Base-by-base conservation (phyloP, 2,329 filamentous ascomycete species). In the Pseudogymnoascus verrucosus region DNA sequence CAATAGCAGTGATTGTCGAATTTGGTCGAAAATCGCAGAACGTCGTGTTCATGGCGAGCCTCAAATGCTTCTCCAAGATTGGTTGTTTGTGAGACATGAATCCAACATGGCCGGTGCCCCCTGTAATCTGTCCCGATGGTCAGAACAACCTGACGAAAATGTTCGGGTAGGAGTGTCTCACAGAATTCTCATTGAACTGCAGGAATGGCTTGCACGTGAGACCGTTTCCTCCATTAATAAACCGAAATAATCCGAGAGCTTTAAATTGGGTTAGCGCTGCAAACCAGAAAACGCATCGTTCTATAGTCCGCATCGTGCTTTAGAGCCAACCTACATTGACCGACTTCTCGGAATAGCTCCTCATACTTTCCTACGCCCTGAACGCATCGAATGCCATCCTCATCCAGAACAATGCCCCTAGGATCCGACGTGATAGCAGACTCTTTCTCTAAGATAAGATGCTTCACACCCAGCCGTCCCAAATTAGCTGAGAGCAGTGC, bases 21-120 rank as follows among this genome's bases (percentile, higher is more conserved):
- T 44, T 23, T 6, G 10, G 5, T 23, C 40, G 12, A 14, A 44
- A 44, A 14, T 44, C 2, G 19, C 40, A 44, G 12, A 44, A 44
- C 0, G 16, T 44, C 19, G 23, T 6, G 40, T 44, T 44, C 40
- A 44, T 44, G 40, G 40, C 40, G 7, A 44, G 40, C 5, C 40
- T 44, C 11, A 44, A 44, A 10, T 44, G 40, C 1, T 44, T 70
- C 61, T 74, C 72, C 11, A 74, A 65, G 0, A 65, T 42, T 1
- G 72, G 72, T 54, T 74, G 72, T 34, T 73, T 72, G 60, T 74
- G 72, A 16, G 67, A 67, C 31, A 74, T 71, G 12, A 67, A 69
- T 2, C 71, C 72, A 1, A 72, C 66, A 61, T 74, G 72, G 0
- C 72, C 71, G 4, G 71, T 72, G 1, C 68, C 68, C 8, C 72